phyloP scores from a whole-genome alignment of 2,329 filamentous ascomycete genomes.

The Aspergillus fijiensis region DNA sequence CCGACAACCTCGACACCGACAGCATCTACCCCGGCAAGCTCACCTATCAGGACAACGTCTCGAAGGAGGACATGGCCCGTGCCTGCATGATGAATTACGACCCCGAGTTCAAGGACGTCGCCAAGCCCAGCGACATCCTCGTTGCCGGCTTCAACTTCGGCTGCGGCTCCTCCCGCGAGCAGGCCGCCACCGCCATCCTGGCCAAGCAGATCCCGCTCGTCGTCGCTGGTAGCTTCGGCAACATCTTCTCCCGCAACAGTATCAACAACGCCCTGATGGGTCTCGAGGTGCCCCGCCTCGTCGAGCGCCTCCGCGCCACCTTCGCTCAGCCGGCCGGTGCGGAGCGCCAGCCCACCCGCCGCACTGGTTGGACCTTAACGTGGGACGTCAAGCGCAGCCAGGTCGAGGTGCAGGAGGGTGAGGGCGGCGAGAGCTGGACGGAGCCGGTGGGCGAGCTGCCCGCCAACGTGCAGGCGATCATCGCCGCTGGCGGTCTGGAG shows the following conservation, averaged over 20 bases:
- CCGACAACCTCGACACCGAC: constrained; percentile 87
- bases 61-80: constrained; percentile 75
- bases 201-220: constrained; percentile 40
- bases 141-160: constrained; percentile 89
- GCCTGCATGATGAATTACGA: constrained; percentile 97
- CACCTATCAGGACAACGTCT: constrained; percentile 85
- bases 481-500: constrained; percentile 73
- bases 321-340: constrained; percentile 18
- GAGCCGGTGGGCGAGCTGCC: constrained; percentile 81
- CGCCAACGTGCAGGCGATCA: constrained; percentile 83
- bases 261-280: constrained; percentile 46
- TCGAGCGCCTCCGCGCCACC: constrained; percentile 36
- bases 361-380: constrained; percentile 66
- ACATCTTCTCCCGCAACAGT: constrained; percentile 41
- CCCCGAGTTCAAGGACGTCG: constrained; percentile 61
- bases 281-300: constrained; percentile 39
- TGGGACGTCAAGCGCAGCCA: constrained; percentile 77
- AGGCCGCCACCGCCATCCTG: constrained; percentile 74
- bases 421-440: constrained; percentile 67
- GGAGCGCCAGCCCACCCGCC: constrained; percentile 25
- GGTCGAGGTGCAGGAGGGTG: constrained; percentile 69
- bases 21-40: constrained; percentile 89
- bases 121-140: constrained; percentile 72
- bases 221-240: constrained; percentile 40
- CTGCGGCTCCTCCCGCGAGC: constrained; percentile 75